Evolutionary conservation across 139 green algal genomes (phyloP), one percentile per base, ranked within the genome.

Genomic region (Tetratostichococcus sp.): DNA sequence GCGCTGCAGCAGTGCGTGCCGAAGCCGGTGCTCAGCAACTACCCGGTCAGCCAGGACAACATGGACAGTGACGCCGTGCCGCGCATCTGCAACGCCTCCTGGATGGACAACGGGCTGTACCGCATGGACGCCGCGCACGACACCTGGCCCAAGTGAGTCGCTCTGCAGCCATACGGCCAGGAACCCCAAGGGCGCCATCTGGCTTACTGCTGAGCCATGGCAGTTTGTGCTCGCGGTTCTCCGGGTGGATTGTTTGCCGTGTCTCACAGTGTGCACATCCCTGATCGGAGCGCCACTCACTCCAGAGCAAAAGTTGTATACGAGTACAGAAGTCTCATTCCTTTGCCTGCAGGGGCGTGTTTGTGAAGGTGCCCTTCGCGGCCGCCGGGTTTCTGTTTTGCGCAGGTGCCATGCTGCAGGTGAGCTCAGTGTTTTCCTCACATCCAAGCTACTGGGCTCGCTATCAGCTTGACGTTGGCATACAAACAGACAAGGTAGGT

Each of bases 71-170:
- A 62, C 26, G 50, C 50, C 11, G 50, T 62, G 14, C 50, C 50
- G 19, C 50, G 50, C 50, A 62, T 62, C 50, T 62, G 50, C 50
- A 62, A 62, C 50, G 50, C 50, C 50, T 62, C 50, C 50, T 62
- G 50, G 50, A 62, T 62, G 50, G 50, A 62, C 50, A 62, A 26
- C 19, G 50, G 50, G 14, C 19, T 62, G 50, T 62, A 62, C 50
- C 50, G 50, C 50, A 62, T 62, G 50, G 50, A 62, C 50, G 50
- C 50, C 26, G 50, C 50, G 17, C 50, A 62, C 50, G 50, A 62
- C 50, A 62, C 50, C 50, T 62, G 14, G 17, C 50, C 50, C 19
- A 62, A 62, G 50, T 62, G 19, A 2, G 50, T 2, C 19, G 8
- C 14, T 50, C 8, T 14, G 39, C 39, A 50, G 39, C 39, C n/a